Evolutionary conservation across 2,329 filamentous ascomycete species (phyloP).

Genomic region (Pseudonectria foliicola): DNA sequence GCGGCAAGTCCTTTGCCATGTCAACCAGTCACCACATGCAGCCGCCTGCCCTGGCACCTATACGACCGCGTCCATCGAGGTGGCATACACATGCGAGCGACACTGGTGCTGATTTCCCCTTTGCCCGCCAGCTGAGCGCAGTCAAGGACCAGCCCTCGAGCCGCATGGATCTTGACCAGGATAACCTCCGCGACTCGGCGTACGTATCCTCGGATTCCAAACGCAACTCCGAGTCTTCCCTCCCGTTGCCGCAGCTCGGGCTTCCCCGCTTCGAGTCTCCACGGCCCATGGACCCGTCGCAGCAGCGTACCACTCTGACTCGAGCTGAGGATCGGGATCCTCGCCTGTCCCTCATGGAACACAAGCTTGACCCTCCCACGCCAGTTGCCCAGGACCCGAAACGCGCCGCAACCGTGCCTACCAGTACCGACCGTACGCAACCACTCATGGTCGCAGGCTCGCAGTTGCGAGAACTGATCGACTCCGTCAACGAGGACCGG

Average conservation of each 20-base stretch:
- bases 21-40: constrained; percentile 38
- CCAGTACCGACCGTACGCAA: constrained; percentile 37
- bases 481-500: constrained; percentile 30
- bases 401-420: constrained; percentile 47
- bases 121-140: constrained; percentile 16
- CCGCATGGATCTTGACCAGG: constrained; percentile 39
- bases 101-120: constrained; percentile 29
- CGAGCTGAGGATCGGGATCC: constrained; percentile 45
- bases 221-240: constrained; percentile 42
- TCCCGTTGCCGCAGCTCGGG: constrained; percentile 34
- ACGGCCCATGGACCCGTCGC: constrained; percentile 22
- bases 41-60: constrained; percentile 22
- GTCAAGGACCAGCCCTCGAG: constrained; percentile 15
- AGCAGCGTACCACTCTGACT: constrained; percentile 26
- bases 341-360: constrained; percentile 46
- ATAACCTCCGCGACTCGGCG: constrained; percentile 44
- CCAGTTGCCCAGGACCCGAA: constrained; percentile 16
- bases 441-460: constrained; percentile 46
- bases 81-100: constrained; percentile 44
- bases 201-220: constrained; percentile 49
- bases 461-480: constrained; percentile 50
- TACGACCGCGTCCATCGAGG: constrained; percentile 37
- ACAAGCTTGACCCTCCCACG: constrained; percentile 34
- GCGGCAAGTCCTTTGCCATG: constrained; percentile 38
- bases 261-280: constrained; percentile 37